Evolutionary conservation across 495 filamentous ascomycete genomes (phyloP), one percentile per base, ranked within the genome.

Genomic region (Aspergillus steynii): DNA sequence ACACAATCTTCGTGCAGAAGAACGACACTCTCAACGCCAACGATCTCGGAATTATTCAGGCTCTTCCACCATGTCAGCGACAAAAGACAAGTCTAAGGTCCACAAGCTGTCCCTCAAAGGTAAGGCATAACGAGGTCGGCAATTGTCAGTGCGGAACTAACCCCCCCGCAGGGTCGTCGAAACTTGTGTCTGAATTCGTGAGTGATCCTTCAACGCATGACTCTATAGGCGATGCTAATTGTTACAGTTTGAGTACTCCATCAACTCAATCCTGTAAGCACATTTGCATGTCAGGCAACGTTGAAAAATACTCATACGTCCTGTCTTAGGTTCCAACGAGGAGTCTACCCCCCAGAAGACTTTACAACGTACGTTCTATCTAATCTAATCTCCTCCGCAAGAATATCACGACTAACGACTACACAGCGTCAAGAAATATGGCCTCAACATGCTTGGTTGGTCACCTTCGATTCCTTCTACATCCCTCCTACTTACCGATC

Each of bases 271-370:
- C 45, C 80, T 99, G 87, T 85, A 72, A 66, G 79, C 62, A 14
- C 9, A 29, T 5, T 53, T 5, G 0, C 4, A 4, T 3, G 42
- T 9, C n/a, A 5, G 20, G n/a, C 47, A 42, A 14, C 3, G 8
- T 29, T 20, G 14, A 37, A 27, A 51, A 12, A 42, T 27, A 34
- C 53, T 53, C 61, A 61, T 32, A 61, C 45, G 1, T 53, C 28
- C 48, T 10, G 29, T 42, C 55, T 37, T 63, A 91, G 88, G 65
- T 96, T 96, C 83, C 96, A 98, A 73, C 85, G 95, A 66, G 95
- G 93, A 54, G 95, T 99, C 56, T 99, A 99, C 75, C 95, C 96
- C 46, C 93, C 95, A 32, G 95, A 99, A 68, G 95, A 99, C 78
- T 99, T 99, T 72, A 93, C 90, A 63, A 88, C 94, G 89, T 92